phyloP scores from a whole-genome alignment of 2,329 filamentous ascomycete genomes.

The Aureobasidium melanogenum region DNA sequence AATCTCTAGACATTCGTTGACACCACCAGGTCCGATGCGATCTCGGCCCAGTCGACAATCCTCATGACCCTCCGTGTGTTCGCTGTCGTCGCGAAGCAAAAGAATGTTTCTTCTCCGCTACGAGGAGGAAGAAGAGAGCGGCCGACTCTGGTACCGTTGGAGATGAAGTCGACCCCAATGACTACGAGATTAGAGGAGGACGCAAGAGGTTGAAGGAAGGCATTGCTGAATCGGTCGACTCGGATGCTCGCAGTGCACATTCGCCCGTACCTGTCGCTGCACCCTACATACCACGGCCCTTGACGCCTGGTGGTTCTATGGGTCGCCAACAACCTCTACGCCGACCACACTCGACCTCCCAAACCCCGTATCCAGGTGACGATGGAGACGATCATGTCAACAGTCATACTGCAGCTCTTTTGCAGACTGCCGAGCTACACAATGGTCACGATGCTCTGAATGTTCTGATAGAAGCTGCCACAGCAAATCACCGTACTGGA shows the following conservation, averaged over 20 bases:
- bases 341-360: conserved; percentile 38
- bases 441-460: conserved; percentile 90
- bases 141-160: conserved; percentile 39
- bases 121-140: conserved; percentile 80
- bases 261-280: background rate
- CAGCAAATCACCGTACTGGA: conserved; percentile 39
- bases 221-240: conserved; percentile 29
- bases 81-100: conserved; percentile 92
- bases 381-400: conserved; percentile 50
- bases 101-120: conserved; percentile 94
- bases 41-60: conserved; percentile 74
- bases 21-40: conserved; percentile 44
- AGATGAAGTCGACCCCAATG: conserved; percentile 37
- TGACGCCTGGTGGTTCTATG: conserved; percentile 58
- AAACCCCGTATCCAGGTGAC: conserved; percentile 25
- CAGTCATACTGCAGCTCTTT: conserved; percentile 50
- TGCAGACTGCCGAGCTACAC: conserved; percentile 63
- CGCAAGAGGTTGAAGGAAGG: conserved; percentile 55
- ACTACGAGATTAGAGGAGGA: conserved; percentile 65
- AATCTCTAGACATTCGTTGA: conserved; percentile 15
- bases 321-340: conserved; percentile 58
- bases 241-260: background rate
- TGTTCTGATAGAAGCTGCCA: conserved; percentile 76
- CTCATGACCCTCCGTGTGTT: conserved; percentile 86
- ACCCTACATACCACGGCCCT: conserved; percentile 36